A percentile compares a stretch with the other conserved stretches of the same genome.
phyloP scores from a whole-genome alignment of 1,139 yeast species.

The Geotrichum carabidarum region DNA sequence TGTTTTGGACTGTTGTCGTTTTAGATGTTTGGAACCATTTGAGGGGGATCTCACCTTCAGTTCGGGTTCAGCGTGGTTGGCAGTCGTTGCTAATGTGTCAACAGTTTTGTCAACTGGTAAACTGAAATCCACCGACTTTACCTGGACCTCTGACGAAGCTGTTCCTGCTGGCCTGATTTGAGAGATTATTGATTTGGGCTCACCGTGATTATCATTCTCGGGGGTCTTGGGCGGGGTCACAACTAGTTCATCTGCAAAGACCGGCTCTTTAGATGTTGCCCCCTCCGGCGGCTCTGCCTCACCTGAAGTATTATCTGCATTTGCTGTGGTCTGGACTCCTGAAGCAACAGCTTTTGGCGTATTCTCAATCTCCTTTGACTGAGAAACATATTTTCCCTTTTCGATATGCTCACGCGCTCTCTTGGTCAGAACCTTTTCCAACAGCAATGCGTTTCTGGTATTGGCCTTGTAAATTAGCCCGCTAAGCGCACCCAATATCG shows the following conservation, averaged over 20 bases:
- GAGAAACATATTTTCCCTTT: conserved; percentile 5
- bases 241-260: too few relatives aligned
- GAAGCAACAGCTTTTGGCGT: neutral
- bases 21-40: too few relatives aligned
- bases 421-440: conserved; percentile 40
- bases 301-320: neutral
- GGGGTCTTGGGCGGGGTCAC: too few relatives aligned
- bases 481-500: conserved; percentile 65
- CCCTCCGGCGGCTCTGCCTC: neutral
- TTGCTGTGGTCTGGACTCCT: neutral
- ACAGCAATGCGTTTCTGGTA: conserved; percentile 60
- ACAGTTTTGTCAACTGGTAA: neutral
- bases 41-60: too few relatives aligned
- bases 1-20: too few relatives aligned
- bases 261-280: too few relatives aligned
- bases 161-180: too few relatives aligned
- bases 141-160: too few relatives aligned
- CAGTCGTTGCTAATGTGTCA: neutral
- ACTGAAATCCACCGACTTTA: too few relatives aligned
- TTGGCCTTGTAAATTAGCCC: conserved; percentile 69
- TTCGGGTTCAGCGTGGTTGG: neutral
- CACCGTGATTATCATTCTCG: too few relatives aligned
- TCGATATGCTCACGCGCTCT: conserved; percentile 15
- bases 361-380: neutral
- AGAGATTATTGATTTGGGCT: too few relatives aligned